Evolutionary conservation across 2,329 filamentous ascomycete genomes (phyloP).

Genomic region (Pseudogymnoascus sp.): DNA sequence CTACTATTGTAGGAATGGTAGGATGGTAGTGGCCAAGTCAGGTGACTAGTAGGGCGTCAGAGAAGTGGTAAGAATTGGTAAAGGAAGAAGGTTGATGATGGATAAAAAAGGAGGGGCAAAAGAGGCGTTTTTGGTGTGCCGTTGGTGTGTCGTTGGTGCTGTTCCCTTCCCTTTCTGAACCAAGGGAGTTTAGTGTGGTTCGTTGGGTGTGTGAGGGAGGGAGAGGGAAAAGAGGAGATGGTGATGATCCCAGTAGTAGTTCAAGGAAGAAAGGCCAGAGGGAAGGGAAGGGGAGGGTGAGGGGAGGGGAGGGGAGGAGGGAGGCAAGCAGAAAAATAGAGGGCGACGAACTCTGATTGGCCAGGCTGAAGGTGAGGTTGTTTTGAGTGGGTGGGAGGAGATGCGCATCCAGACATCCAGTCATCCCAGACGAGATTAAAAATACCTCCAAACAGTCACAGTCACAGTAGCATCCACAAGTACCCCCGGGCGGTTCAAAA

Average conservation of each 20-base stretch:
- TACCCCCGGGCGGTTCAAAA: background rate
- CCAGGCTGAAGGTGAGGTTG: background rate
- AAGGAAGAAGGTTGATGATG: constrained; percentile 2
- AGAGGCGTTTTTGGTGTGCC: background rate
- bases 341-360: background rate
- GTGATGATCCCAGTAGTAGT: background rate
- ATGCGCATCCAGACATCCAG: no score
- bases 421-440: background rate
- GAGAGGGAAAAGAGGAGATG: background rate
- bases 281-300: no score
- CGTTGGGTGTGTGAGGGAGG: background rate
- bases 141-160: background rate
- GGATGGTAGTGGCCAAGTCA: constrained; percentile 3
- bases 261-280: background rate
- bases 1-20: no score
- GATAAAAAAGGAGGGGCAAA: constrained; percentile 1
- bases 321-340: background rate
- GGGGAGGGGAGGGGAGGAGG: no score
- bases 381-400: background rate
- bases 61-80: no score
- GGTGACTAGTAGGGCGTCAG: background rate
- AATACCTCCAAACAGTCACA: background rate
- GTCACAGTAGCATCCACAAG: background rate
- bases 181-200: background rate
- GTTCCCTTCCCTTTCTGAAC: background rate